A percentile compares a stretch with the other conserved stretches of the same genome.
Evolutionary conservation across 257 asterid genomes (phyloP).

Genomic region (Primulina tabacum): DNA sequence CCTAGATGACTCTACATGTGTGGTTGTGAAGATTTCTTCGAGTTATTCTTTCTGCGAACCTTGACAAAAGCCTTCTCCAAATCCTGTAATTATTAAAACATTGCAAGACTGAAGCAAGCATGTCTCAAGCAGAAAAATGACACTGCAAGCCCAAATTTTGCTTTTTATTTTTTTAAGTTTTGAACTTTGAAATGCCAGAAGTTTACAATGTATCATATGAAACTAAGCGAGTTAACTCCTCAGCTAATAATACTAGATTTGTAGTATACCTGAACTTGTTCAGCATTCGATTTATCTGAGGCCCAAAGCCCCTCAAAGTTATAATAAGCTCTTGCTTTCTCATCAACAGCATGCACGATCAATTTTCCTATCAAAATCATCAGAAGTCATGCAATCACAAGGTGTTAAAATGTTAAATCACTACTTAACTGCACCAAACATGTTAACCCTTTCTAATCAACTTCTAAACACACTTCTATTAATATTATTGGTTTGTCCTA

Average conservation of each 20-base stretch:
- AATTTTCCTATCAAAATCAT: constrained; percentile 45
- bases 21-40: constrained; percentile 58
- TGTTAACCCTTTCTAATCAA: not conserved
- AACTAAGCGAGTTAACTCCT: not conserved
- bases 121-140: constrained; percentile 13
- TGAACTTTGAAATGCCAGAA: constrained; percentile 9
- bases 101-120: constrained; percentile 4
- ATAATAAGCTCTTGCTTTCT: constrained; percentile 90
- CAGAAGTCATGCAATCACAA: constrained; percentile 9
- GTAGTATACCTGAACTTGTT: constrained; percentile 35
- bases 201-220: not conserved
- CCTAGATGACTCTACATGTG: constrained; percentile 21
- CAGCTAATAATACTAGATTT: not conserved
- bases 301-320: constrained; percentile 82
- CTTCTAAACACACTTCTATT: not conserved
- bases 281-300: constrained; percentile 37
- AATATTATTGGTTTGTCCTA: not conserved
- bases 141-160: not conserved
- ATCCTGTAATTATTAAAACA: constrained; percentile 45
- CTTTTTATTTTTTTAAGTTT: not conserved
- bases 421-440: constrained; percentile 11
- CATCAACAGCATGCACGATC: constrained; percentile 86
- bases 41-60: constrained; percentile 72
- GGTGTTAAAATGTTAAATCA: not conserved
- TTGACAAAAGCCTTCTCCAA: constrained; percentile 73